Percentiles rank a stretch among this genome's conserved stretches.
Evolutionary conservation across 257 asterid species (phyloP).

Genomic region (Nicotiana benthamiana): DNA sequence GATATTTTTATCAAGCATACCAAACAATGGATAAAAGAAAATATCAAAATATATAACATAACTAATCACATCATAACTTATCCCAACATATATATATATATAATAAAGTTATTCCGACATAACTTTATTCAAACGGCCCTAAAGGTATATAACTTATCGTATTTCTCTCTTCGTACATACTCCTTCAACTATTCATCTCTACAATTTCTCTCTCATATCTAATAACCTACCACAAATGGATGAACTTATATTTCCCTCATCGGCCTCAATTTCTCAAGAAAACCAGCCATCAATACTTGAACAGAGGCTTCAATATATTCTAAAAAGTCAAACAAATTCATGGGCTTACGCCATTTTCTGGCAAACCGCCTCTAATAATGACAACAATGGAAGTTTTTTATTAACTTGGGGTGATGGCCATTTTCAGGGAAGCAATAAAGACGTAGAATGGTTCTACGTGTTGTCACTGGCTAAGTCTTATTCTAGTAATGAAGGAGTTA

Average conservation of each 20-base stretch:
- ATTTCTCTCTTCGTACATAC: too few species aligned
- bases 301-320: constrained; percentile 14
- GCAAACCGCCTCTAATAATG: constrained; percentile 9
- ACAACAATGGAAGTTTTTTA: neutral
- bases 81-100: too few species aligned
- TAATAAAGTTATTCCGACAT: too few species aligned
- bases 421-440: constrained; percentile 2
- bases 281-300: neutral
- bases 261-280: neutral
- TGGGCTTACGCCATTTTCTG: constrained; percentile 32
- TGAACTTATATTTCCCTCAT: neutral
- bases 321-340: constrained; percentile 5
- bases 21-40: too few species aligned
- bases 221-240: neutral
- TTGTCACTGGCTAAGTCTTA: constrained; percentile 59
- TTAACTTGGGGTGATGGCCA: constrained; percentile 30
- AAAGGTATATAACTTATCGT: too few species aligned
- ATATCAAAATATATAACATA: too few species aligned
- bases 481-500: constrained; percentile 35
- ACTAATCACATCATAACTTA: too few species aligned
- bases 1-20: too few species aligned
- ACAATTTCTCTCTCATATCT: too few species aligned
- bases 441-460: constrained; percentile 79
- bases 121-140: too few species aligned
- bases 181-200: too few species aligned